Evolutionary conservation across 345 rosid species (phyloP), one percentile per base, ranked within the genome.

Genomic region (Populus simonii): DNA sequence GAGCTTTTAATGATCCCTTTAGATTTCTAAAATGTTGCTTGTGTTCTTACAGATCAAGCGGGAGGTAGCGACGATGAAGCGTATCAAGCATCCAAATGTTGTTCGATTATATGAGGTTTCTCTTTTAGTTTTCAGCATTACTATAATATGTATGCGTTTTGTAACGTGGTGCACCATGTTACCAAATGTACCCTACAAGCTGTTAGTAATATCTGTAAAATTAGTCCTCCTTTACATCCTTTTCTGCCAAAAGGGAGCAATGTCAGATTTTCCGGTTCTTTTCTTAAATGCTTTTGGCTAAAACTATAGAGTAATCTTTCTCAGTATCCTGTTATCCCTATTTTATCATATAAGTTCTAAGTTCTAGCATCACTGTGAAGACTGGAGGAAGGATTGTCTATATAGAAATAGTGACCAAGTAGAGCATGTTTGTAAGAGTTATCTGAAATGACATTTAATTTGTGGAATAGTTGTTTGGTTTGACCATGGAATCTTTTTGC

Each of bases 11-110:
- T 59, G n/a, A 55, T 72, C 36, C 12, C 55, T 15, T 71, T 22
- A 29, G 36, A 39, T 68, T 76, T 77, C 74, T 79, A 51, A 59
- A 61, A 36, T 73, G 73, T 74, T 79, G 73, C 31, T 53, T 74
- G 57, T 82, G 78, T 18, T 82, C 82, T 69, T 74, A 59, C 88
- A 96, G 99, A 96, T 96, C 81, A 91, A 84, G 87, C 88, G 96
- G 68, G 99, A 96, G 83, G 77, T 96, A 51, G 93, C 93, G 61
- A 96, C 95, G 31, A 96, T 96, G 99, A 96, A 93, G 89, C 85
- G 90, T 80, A 83, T 96, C 79, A 90, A 93, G 83, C 99, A 96
- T 88, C 99, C 99, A 16, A 88, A 93, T 84, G 98, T 96, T 78
- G 97, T 96, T 80, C 92, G 71, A 66, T 77, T 93, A 72, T 85